phyloP scores from a whole-genome alignment of 176 grass and related monocot species.

The Lolium multiflorum region DNA sequence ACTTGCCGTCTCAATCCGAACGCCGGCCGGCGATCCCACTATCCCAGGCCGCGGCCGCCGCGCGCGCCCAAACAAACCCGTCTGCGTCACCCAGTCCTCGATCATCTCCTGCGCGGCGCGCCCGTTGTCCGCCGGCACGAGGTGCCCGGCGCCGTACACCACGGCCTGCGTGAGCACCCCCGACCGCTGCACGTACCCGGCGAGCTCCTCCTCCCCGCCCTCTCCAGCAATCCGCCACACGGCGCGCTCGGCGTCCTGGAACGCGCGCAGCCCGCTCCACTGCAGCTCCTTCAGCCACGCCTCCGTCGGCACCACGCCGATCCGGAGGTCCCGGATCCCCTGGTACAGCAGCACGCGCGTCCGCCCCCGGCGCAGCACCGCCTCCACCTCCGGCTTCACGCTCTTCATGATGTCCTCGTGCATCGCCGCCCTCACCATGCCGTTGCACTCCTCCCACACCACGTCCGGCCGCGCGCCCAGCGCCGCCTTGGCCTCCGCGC shows the following conservation, averaged over 20 bases:
- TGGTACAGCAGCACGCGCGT: slow-evolving; percentile 58
- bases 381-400: slow-evolving; percentile 54
- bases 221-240: slow-evolving; percentile 38
- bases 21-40: background rate
- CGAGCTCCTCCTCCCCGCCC: background rate
- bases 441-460: slow-evolving; percentile 53
- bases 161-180: slow-evolving; percentile 45
- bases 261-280: slow-evolving; percentile 38
- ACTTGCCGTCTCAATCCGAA: background rate
- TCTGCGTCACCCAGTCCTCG: slow-evolving; percentile 45
- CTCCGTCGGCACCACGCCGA: slow-evolving; percentile 50
- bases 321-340: slow-evolving; percentile 49
- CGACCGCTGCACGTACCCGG: slow-evolving; percentile 48
- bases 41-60: background rate
- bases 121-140: slow-evolving; percentile 47
- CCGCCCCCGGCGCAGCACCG: slow-evolving; percentile 34
- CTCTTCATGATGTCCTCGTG: slow-evolving; percentile 75
- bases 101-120: slow-evolving; percentile 54
- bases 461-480: slow-evolving; percentile 34
- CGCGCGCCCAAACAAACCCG: slow-evolving; percentile 2
- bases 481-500: slow-evolving; percentile 49
- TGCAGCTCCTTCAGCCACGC: slow-evolving; percentile 47
- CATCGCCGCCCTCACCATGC: slow-evolving; percentile 33
- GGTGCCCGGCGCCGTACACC: slow-evolving; percentile 41
- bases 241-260: slow-evolving; percentile 42